Evolutionary conservation across 176 grass and related monocot species (phyloP).

Genomic region (Aegilops speltoides): DNA sequence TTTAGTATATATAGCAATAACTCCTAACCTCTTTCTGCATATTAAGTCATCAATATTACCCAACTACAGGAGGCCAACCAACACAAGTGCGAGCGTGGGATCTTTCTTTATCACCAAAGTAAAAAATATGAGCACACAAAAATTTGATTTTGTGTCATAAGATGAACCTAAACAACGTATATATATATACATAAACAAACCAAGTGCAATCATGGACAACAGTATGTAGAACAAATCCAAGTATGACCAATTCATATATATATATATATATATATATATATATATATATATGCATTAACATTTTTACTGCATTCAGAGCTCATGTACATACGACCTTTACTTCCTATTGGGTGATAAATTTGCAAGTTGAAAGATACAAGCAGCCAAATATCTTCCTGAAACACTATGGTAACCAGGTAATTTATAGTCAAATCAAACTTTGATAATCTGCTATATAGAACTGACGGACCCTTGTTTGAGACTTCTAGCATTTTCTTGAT

Average conservation of each 20-base stretch:
- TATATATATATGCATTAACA: too few relatives aligned
- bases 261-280: too few relatives aligned
- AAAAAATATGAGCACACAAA: background rate
- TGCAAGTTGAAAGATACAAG: background rate
- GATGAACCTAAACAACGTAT: background rate
- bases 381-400: background rate
- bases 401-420: background rate
- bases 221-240: too few relatives aligned
- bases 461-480: background rate
- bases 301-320: too few relatives aligned
- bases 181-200: too few relatives aligned
- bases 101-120: background rate
- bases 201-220: too few relatives aligned
- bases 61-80: background rate
- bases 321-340: too few relatives aligned
- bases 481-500: too few relatives aligned
- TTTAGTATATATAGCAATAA: background rate
- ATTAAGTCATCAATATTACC: background rate
- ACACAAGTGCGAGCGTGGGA: background rate
- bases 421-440: background rate
- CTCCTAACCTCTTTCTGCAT: background rate
- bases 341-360: background rate
- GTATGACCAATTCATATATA: too few relatives aligned
- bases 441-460: too few relatives aligned
- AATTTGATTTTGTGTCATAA: background rate